A percentile compares a stretch with the other conserved stretches of the same genome.
phyloP scores from a whole-genome alignment of 805 yeast species.

The Blastobotrys parvus region DNA sequence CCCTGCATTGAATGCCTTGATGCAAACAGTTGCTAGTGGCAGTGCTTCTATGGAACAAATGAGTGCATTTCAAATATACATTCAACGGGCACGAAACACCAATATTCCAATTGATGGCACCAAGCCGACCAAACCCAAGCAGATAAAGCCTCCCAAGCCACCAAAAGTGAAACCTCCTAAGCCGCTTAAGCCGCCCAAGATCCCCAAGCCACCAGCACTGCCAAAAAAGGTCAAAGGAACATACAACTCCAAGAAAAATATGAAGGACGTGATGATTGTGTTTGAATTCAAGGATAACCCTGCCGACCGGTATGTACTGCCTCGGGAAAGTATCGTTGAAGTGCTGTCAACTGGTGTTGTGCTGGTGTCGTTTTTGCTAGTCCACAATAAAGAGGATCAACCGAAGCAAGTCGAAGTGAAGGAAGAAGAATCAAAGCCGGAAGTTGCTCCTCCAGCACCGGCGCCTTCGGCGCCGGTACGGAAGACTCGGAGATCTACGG shows the following conservation, averaged over 20 bases:
- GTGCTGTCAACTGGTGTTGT: slow-evolving; percentile 26
- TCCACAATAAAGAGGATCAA: slow-evolving; percentile 15
- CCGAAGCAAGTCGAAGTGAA: slow-evolving; percentile 20
- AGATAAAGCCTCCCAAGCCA: slow-evolving; percentile 8
- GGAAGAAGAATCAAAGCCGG: slow-evolving; percentile 16
- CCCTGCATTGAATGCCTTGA: slow-evolving; percentile 54
- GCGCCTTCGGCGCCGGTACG: not conserved
- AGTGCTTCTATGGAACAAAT: slow-evolving; percentile 66
- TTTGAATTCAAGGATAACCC: slow-evolving; percentile 82
- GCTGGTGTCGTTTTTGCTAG: slow-evolving; percentile 31
- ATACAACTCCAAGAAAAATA: slow-evolving; percentile 42
- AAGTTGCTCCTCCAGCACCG: not conserved
- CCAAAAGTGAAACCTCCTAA: slow-evolving; percentile 9
- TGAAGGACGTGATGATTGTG: slow-evolving; percentile 58
- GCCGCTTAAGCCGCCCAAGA: slow-evolving; percentile 10
- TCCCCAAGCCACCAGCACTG: slow-evolving; percentile 7
- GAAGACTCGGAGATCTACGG: not conserved
- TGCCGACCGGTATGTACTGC: slow-evolving; percentile 62
- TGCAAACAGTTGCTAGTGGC: slow-evolving; percentile 84
- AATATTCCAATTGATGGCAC: not conserved
- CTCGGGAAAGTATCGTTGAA: slow-evolving; percentile 72
- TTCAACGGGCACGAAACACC: slow-evolving; percentile 58
- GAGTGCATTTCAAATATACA: slow-evolving; percentile 68
- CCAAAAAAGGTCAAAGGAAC: slow-evolving; percentile 16
- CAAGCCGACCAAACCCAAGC: not conserved